Conservation (phyloP, 345 rosid species). For the Psidium guajava region DNA sequence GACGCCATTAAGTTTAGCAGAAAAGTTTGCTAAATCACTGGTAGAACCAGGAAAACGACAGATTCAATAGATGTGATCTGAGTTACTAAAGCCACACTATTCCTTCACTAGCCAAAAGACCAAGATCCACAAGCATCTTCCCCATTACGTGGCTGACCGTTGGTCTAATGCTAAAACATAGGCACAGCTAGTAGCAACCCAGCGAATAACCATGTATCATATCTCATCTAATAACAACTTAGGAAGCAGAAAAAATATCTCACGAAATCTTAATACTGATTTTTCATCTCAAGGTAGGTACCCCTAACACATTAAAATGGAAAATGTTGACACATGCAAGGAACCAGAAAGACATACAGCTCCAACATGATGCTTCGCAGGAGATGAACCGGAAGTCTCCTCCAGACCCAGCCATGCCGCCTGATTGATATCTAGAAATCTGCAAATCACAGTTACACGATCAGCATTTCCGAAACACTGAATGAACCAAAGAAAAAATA, state of each 20-base stretch:
- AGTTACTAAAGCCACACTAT: neutral
- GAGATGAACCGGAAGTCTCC: conserved; percentile 74
- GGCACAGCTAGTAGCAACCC: neutral
- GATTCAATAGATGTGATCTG: neutral
- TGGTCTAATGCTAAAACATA: neutral
- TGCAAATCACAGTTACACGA: conserved; percentile 2
- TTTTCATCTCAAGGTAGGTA: neutral
- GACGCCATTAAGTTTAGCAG: neutral
- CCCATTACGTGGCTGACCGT: neutral
- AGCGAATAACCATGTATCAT: neutral
- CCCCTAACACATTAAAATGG: neutral
- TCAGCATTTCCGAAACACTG: neutral
- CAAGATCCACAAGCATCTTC: neutral
- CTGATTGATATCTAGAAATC: conserved; percentile 60
- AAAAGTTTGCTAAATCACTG: neutral
- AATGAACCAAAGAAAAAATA: neutral
- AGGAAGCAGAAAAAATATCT: neutral
- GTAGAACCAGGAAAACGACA: neutral
- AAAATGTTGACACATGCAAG: neutral
- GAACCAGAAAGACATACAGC: conserved; percentile 43
- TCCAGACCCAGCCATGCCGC: conserved; percentile 84
- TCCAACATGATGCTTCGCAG: conserved; percentile 70
- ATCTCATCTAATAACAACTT: neutral
- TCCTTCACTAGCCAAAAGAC: neutral
- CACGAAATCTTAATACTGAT: neutral